Conservation (phyloP, 2,329 filamentous ascomycete species). For the Diaporthe australafricana region DNA sequence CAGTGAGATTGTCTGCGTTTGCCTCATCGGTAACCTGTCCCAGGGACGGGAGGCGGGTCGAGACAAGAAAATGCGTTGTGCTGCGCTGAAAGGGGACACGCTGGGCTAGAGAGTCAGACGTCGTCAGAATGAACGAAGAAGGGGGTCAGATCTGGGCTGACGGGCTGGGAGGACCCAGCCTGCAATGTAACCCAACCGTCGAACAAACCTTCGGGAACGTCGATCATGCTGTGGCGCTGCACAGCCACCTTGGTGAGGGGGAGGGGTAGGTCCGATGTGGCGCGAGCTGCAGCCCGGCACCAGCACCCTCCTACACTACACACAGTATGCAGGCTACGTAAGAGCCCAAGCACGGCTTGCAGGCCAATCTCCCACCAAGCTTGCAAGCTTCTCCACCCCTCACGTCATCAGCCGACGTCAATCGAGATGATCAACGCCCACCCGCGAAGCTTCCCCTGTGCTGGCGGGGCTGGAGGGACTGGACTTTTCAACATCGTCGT, state of each 20-base stretch:
- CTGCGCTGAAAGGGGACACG: constrained; percentile 3
- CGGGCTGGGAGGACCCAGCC: constrained; percentile 1
- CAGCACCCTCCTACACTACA: background rate
- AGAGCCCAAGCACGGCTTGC: background rate
- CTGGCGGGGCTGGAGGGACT: background rate
- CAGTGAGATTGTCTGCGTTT: background rate
- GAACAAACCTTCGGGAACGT: constrained; percentile 24
- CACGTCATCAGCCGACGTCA: constrained; percentile 23
- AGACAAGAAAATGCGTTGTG: background rate
- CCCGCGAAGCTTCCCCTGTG: background rate
- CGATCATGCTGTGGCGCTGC: constrained; percentile 14
- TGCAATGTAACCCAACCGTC: constrained; percentile 25
- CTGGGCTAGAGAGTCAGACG: background rate
- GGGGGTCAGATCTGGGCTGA: background rate
- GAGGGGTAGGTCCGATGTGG: background rate
- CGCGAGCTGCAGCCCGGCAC: background rate
- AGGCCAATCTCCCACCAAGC: background rate
- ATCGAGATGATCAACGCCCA: constrained; percentile 20
- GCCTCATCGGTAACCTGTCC: background rate
- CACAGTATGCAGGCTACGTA: too few species aligned
- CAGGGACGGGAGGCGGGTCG: background rate
- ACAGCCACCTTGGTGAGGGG: background rate
- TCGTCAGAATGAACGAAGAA: constrained; percentile 17
- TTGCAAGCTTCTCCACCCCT: background rate
- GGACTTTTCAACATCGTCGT: background rate